phyloP scores from a whole-genome alignment of 2,329 filamentous ascomycete species.

The Ceratocystis ficicola region DNA sequence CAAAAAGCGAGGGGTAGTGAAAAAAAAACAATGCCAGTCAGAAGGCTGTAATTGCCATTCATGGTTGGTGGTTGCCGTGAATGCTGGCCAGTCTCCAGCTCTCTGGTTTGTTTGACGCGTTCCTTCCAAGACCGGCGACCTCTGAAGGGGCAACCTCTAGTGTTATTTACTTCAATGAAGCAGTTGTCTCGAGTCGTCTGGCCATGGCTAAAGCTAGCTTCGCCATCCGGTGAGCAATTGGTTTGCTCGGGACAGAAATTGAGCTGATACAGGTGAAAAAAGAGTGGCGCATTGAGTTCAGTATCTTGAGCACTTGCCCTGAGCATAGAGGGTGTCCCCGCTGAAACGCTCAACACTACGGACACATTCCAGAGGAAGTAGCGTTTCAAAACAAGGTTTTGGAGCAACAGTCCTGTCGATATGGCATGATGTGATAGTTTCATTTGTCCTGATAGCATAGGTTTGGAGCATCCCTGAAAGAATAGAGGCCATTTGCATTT shows the following conservation, averaged over 20 bases:
- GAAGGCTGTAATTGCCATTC: background rate
- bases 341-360: background rate
- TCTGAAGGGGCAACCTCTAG: background rate
- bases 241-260: background rate
- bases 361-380: background rate
- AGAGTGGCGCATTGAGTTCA: background rate
- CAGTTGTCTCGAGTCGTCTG: background rate
- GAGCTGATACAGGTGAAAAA: background rate
- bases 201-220: background rate
- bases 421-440: background rate
- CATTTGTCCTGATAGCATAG: background rate
- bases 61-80: conserved; percentile 7
- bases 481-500: background rate
- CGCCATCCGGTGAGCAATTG: background rate
- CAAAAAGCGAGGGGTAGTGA: background rate
- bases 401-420: background rate
- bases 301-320: background rate
- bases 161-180: conserved; percentile 1
- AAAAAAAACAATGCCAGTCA: conserved; percentile 7
- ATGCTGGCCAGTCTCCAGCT: background rate
- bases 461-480: background rate
- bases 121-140: background rate
- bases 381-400: background rate
- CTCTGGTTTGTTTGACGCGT: conserved; percentile 6
- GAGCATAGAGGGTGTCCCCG: background rate